Base-by-base conservation (phyloP, 768 basidiomycete genomes). In the Naganishia kalamii region DNA sequence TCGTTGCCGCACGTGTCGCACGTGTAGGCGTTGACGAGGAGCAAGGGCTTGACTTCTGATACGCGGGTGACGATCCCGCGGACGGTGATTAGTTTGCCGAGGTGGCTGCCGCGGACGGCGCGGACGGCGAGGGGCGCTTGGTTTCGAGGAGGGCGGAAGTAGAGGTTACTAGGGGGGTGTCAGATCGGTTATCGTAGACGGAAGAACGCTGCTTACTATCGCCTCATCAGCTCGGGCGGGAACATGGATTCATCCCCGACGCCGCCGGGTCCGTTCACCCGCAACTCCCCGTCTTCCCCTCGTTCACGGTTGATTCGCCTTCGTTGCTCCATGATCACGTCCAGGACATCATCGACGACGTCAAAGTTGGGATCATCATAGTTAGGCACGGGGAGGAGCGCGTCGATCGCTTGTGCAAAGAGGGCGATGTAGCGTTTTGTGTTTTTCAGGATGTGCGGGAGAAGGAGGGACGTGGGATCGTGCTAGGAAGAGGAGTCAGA, bases 1-100 rank as follows among this genome's bases (percentile, higher is more conserved):
- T 99, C 96, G 46, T 92, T 90, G 48, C 96, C 96, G 76, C 96
- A 99, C 66, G 91, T 87, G 75, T 98, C 96, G 80, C 96, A 98
- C 0, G 92, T 93, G 78, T 98, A 99, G 32, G 94, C 96, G 78
- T 94, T 96, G 73, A 98, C 92, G 75, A 90, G 88, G 15, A 99
- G 84, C 19, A 98, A 85, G 11, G 96, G 96, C 75, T 98, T 98
- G 75, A 99, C 96, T 81, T 98, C 96, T 3, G 93, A 97, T 3
- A 99, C 92, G 68, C 96, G 92, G 32, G 92, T 99, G 60, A 98
- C 92, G 70, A 99, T 98, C 62, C 96, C 96, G 44, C 93, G 89
- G 69, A 94, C 90, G 35, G 92, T 98, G 77, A 99, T 94, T 65
- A 98, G 82, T 68, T 84, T 87, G 50, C 96, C 96, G n/a, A 98